Evolutionary conservation across 1,139 yeast species (phyloP).

Genomic region (Chernovozyma sophiae-reginae): DNA sequence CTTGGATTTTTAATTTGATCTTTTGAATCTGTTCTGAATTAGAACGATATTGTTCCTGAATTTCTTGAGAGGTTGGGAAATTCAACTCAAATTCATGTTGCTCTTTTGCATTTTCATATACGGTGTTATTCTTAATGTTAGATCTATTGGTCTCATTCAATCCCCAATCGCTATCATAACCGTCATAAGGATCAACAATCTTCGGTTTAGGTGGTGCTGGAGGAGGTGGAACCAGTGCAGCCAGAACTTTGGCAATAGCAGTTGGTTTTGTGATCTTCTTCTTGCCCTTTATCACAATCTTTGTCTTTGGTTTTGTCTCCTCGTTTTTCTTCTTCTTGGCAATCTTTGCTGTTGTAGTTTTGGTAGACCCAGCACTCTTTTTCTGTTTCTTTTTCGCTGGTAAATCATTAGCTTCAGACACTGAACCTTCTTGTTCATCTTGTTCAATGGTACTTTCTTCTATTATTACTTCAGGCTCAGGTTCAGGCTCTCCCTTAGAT

Average conservation of each 20-base stretch:
- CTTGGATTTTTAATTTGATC: constrained; percentile 17
- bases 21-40: constrained; percentile 17
- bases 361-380: constrained; percentile 8
- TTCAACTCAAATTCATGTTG: constrained; percentile 23
- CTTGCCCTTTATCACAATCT: constrained; percentile 1
- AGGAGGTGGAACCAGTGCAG: constrained; percentile 1
- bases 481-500: constrained; percentile 30
- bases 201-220: constrained; percentile 20
- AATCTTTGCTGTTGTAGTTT: constrained; percentile 1
- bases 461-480: constrained; percentile 14
- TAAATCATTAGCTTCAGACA: constrained; percentile 7
- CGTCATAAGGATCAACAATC: constrained; percentile 18
- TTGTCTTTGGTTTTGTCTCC: neutral
- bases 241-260: constrained; percentile 14
- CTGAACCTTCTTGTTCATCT: constrained; percentile 11
- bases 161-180: constrained; percentile 45
- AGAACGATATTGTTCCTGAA: constrained; percentile 16
- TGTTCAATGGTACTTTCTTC: constrained; percentile 15
- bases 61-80: constrained; percentile 22
- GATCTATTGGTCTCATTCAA: constrained; percentile 25
- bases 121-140: constrained; percentile 29
- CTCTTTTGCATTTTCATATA: constrained; percentile 30
- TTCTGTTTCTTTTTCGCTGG: constrained; percentile 15
- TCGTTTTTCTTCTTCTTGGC: constrained; percentile 4
- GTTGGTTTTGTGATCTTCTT: constrained; percentile 6